Conservation (phyloP, 805 yeast species). For the Hermanozyma aechmeae region DNA sequence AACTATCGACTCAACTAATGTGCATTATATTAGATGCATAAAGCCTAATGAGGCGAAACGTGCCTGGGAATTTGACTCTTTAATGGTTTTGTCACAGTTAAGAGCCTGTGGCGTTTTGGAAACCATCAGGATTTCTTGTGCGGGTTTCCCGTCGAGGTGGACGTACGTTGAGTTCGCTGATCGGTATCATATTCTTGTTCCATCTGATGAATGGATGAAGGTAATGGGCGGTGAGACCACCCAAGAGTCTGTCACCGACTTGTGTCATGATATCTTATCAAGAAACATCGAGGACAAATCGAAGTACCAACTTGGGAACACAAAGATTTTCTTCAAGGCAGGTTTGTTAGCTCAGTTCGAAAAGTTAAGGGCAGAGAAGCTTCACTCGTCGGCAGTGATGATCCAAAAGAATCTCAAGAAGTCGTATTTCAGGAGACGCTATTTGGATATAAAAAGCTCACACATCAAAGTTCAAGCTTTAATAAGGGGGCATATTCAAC, state of each 20-base stretch:
- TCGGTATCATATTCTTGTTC: conserved; percentile 76
- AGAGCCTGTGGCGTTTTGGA: conserved; percentile 99
- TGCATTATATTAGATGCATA: conserved; percentile 93
- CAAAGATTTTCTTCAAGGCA: conserved; percentile 91
- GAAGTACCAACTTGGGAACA: conserved; percentile 84
- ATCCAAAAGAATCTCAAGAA: conserved; percentile 79
- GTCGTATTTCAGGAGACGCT: conserved; percentile 52
- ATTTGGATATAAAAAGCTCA: conserved; percentile 43
- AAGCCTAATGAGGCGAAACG: conserved; percentile 91
- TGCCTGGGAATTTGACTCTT: conserved; percentile 93
- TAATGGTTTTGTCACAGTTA: conserved; percentile 90
- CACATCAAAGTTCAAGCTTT: conserved; percentile 51
- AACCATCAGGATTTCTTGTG: conserved; percentile 92
- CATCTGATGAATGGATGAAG: conserved; percentile 58
- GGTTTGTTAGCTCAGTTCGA: conserved; percentile 93
- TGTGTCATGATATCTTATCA: conserved; percentile 60
- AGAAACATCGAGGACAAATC: conserved; percentile 53
- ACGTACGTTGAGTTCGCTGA: conserved; percentile 87
- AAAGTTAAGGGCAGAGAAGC: conserved; percentile 71
- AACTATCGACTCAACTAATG: conserved; percentile 90
- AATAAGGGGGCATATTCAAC: conserved; percentile 52
- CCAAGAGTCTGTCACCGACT: conserved; percentile 47
- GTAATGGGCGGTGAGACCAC: conserved; percentile 44
- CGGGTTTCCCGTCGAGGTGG: conserved; percentile 97
- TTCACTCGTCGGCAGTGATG: conserved; percentile 67